Conservation (phyloP, 2,329 filamentous ascomycete genomes). For the Nigrospora osmanthi region DNA sequence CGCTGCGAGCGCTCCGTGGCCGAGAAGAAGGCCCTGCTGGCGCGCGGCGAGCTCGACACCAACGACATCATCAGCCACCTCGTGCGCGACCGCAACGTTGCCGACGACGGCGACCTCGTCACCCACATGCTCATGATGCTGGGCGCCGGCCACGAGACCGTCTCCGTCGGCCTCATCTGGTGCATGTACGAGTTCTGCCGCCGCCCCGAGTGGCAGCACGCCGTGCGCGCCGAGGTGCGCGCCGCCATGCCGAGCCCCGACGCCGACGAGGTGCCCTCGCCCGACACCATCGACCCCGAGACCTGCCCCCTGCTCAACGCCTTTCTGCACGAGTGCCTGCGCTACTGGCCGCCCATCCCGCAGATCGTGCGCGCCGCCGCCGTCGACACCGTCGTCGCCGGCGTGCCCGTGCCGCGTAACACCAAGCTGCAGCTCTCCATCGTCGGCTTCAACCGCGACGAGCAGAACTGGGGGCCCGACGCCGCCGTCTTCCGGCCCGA, state of each 20-base stretch:
- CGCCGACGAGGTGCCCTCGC: slow-evolving; percentile 1
- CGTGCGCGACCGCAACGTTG: slow-evolving; percentile 6
- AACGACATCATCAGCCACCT: slow-evolving; percentile 4
- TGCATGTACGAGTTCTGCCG: slow-evolving; percentile 8
- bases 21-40: slow-evolving; percentile 4
- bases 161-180: slow-evolving; percentile 9
- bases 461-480: slow-evolving; percentile 53
- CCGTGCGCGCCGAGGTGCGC: slow-evolving; percentile 8
- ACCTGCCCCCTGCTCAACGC: slow-evolving; percentile 9
- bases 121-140: slow-evolving; percentile 9
- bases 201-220: slow-evolving; percentile 5
- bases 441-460: slow-evolving; percentile 57
- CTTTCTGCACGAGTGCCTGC: slow-evolving; percentile 7
- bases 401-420: slow-evolving; percentile 50
- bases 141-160: slow-evolving; percentile 10
- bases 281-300: slow-evolving; percentile 3
- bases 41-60: slow-evolving; percentile 4
- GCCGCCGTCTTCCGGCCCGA: slow-evolving; percentile 53
- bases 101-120: slow-evolving; percentile 7
- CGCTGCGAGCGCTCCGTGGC: slow-evolving; percentile 1
- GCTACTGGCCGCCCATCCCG: slow-evolving; percentile 11
- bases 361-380: slow-evolving; percentile 7
- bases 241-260: slow-evolving; percentile 7
- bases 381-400: slow-evolving; percentile 32
- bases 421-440: slow-evolving; percentile 53